Conservation (phyloP, 2,329 filamentous ascomycete species). For the Talaromyces albobiverticillius region DNA sequence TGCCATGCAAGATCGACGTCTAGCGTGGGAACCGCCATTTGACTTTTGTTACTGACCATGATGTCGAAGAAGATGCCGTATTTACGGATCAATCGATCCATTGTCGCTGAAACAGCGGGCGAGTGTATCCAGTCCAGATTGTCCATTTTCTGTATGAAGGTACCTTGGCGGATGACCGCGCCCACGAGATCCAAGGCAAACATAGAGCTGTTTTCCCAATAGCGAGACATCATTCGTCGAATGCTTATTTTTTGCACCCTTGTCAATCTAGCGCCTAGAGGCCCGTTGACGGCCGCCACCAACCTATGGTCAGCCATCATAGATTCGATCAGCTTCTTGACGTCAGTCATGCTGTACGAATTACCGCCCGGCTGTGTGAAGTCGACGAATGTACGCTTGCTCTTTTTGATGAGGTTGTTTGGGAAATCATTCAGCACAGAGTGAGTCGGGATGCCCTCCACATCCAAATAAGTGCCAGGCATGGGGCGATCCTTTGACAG, state of each 20-base stretch:
- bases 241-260: constrained; percentile 29
- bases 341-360: neutral
- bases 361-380: neutral
- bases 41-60: constrained; percentile 33
- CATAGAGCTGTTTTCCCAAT: constrained; percentile 40
- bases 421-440: neutral
- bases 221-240: constrained; percentile 42
- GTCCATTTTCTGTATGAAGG: constrained; percentile 61
- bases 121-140: constrained; percentile 76
- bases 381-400: neutral
- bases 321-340: constrained; percentile 41
- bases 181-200: constrained; percentile 42
- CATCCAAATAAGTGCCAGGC: constrained; percentile 64
- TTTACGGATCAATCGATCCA: constrained; percentile 61
- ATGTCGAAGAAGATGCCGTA: constrained; percentile 45
- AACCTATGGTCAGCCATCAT: constrained; percentile 38
- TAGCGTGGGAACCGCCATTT: constrained; percentile 34
- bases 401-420: neutral
- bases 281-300: constrained; percentile 42
- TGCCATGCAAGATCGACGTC: constrained; percentile 51
- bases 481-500: constrained; percentile 53
- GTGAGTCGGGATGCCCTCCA: constrained; percentile 48
- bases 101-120: constrained; percentile 61
- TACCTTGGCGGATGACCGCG: constrained; percentile 43
- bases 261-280: neutral